These are phyloP conservation scores for Pisolithus albus DNA, from an alignment of 768 basidiomycete species.

Conservation along the genomic window DNA sequence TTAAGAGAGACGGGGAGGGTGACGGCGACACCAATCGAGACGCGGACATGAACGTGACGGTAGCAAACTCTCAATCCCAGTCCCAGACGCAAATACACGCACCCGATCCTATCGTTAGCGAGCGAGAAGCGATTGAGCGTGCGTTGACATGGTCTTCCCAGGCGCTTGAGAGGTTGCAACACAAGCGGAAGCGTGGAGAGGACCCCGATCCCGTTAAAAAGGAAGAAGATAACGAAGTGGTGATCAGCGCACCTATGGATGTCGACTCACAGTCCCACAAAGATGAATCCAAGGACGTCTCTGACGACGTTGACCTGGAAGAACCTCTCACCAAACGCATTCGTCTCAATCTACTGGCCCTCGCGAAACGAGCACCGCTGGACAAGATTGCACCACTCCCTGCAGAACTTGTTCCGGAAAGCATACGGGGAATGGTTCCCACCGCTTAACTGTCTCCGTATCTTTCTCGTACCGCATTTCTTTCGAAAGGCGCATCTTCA, in stretches of 20 bases:
- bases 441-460: constrained; percentile 22
- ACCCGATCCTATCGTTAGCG: constrained; percentile 5
- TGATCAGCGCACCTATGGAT: constrained; percentile 8
- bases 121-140: constrained; percentile 22
- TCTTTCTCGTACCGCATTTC: too few relatives aligned
- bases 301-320: constrained; percentile 25
- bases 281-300: neutral
- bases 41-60: too few relatives aligned
- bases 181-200: constrained; percentile 1
- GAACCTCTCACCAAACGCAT: constrained; percentile 49
- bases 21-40: neutral
- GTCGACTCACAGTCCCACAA: constrained; percentile 12
- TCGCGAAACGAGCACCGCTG: constrained; percentile 72
- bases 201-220: neutral
- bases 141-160: constrained; percentile 55
- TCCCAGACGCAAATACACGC: too few relatives aligned
- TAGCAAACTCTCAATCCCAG: too few relatives aligned
- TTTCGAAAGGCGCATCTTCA: too few relatives aligned
- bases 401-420: constrained; percentile 57
- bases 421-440: constrained; percentile 58
- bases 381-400: constrained; percentile 63
- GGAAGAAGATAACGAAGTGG: constrained; percentile 6
- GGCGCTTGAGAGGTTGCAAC: constrained; percentile 41
- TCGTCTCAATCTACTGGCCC: constrained; percentile 66
- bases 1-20: neutral